phyloP scores from a whole-genome alignment of 2,329 filamentous ascomycete species.

The Aspergillus thermomutatus region DNA sequence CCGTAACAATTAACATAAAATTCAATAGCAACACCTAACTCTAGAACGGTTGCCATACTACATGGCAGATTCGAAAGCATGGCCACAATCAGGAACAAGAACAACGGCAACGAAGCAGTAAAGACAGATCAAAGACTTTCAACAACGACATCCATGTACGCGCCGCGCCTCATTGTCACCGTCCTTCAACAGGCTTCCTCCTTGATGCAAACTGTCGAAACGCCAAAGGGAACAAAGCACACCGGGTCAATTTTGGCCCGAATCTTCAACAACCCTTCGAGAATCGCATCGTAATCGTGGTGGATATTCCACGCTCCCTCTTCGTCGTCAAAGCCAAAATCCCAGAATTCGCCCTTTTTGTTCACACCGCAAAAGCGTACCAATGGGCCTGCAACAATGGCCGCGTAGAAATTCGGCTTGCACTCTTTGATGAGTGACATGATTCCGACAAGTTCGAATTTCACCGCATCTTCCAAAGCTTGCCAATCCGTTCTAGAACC shows the following conservation, averaged over 20 bases:
- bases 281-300: neutral
- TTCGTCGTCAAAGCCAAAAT: neutral
- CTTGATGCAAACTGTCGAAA: neutral
- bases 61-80: too few species aligned
- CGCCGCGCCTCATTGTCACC: too few species aligned
- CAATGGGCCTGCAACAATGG: neutral
- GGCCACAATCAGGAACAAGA: too few species aligned
- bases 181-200: neutral
- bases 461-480: neutral
- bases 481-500: neutral
- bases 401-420: neutral
- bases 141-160: too few species aligned
- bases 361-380: neutral
- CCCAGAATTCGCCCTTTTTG: neutral
- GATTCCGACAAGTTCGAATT: neutral
- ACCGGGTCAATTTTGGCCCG: neutral
- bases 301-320: neutral
- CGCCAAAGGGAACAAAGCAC: neutral
- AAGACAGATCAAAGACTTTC: too few species aligned
- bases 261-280: neutral
- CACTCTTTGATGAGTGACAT: neutral
- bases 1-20: too few species aligned
- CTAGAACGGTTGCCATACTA: too few species aligned
- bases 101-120: too few species aligned
- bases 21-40: too few species aligned